A percentile compares a stretch with the other conserved stretches of the same genome.
Evolutionary conservation across 1,139 yeast species (phyloP).

Genomic region (Geotrichum bryndzae): DNA sequence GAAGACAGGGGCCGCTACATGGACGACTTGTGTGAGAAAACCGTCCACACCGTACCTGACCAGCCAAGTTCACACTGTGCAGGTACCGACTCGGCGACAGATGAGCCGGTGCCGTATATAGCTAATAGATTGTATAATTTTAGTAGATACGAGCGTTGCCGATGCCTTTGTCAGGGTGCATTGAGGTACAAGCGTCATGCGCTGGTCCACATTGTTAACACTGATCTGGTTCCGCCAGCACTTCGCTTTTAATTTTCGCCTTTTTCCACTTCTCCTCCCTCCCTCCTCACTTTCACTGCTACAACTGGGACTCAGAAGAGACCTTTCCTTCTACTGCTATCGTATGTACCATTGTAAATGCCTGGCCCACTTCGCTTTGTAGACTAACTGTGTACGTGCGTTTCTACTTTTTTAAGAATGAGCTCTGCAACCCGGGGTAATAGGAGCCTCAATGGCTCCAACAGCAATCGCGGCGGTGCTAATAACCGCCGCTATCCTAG

Average conservation of each 20-base stretch:
- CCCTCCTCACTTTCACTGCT: background rate
- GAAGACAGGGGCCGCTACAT: too few relatives aligned
- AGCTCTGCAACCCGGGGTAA: constrained; percentile 14
- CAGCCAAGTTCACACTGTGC: too few relatives aligned
- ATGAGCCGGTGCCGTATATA: too few relatives aligned
- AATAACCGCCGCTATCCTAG: constrained; percentile 6
- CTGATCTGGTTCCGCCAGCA: too few relatives aligned
- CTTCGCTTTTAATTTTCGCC: background rate
- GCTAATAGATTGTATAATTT: too few relatives aligned
- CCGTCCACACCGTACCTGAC: too few relatives aligned
- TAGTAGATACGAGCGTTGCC: too few relatives aligned
- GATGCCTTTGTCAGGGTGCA: too few relatives aligned
- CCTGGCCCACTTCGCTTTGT: background rate
- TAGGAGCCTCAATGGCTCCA: constrained; percentile 5
- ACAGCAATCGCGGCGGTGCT: constrained; percentile 2
- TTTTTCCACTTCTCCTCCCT: background rate
- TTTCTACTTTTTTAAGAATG: constrained; percentile 1
- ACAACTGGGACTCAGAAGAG: background rate
- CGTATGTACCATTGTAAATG: background rate
- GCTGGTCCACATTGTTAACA: too few relatives aligned
- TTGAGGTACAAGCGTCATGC: too few relatives aligned
- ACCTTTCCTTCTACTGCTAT: background rate
- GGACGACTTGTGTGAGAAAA: too few relatives aligned
- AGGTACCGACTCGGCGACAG: too few relatives aligned
- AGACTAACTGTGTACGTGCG: background rate